Conservation (phyloP, 1,139 yeast species). For the Yamadazyma conglobata region DNA sequence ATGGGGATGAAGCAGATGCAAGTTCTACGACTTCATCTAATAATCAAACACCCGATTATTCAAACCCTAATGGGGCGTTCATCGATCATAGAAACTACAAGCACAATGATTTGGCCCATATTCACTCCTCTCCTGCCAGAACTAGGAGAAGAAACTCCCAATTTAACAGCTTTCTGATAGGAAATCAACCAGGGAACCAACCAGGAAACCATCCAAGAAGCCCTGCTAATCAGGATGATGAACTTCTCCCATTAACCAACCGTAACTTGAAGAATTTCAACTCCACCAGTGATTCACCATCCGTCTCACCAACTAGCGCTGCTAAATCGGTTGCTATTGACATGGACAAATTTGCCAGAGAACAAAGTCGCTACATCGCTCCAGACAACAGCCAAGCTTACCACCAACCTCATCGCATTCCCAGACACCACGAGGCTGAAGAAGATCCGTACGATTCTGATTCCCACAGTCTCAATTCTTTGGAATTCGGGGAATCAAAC, state of each 20-base stretch:
- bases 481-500: constrained; percentile 55
- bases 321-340: constrained; percentile 18
- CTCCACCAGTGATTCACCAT: constrained; percentile 10
- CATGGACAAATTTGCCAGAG: constrained; percentile 37
- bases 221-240: too few species aligned
- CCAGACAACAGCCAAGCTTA: not conserved
- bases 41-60: constrained; percentile 6
- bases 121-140: constrained; percentile 33
- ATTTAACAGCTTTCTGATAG: constrained; percentile 1
- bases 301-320: constrained; percentile 12
- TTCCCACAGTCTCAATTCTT: constrained; percentile 25
- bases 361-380: constrained; percentile 23
- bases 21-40: constrained; percentile 7
- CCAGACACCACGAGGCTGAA: constrained; percentile 4
- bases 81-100: constrained; percentile 38
- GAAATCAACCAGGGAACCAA: not conserved
- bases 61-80: constrained; percentile 24
- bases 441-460: constrained; percentile 12
- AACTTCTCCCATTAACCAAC: constrained; percentile 36
- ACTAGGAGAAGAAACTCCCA: constrained; percentile 25
- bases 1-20: constrained; percentile 3
- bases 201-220: too few species aligned
- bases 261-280: constrained; percentile 28
- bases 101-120: constrained; percentile 26
- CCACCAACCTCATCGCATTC: too few species aligned